These are phyloP conservation scores for Debaryomyces sp. DNA, from an alignment of 1,139 yeast species.

Conservation along the genomic window DNA sequence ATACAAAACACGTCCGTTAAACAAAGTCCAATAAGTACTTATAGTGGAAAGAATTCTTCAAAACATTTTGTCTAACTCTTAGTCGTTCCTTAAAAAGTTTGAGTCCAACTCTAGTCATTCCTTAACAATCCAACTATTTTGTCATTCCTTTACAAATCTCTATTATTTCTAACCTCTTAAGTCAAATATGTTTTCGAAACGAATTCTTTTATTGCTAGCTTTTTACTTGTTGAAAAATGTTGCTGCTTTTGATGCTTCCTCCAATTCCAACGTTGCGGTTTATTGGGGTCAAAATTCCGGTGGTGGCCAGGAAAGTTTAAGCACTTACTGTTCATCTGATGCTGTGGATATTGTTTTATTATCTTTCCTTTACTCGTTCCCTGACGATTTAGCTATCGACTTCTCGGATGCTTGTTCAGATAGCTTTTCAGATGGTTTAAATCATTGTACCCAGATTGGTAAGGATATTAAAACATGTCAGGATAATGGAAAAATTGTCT, in stretches of 20 bases:
- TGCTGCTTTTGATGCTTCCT: slow-evolving; percentile 44
- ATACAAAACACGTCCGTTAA: background rate
- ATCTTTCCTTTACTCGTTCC: slow-evolving; percentile 70
- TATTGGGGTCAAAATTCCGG: slow-evolving; percentile 94
- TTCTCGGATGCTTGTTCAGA: slow-evolving; percentile 70
- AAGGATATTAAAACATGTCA: slow-evolving; percentile 85
- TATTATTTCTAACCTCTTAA: background rate
- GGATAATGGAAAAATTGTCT: slow-evolving; percentile 68
- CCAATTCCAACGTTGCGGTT: slow-evolving; percentile 66
- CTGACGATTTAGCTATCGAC: slow-evolving; percentile 52
- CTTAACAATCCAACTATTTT: slow-evolving; percentile 9
- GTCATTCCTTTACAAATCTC: slow-evolving; percentile 1
- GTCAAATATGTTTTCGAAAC: slow-evolving; percentile 4
- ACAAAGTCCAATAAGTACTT: background rate
- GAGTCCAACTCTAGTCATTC: slow-evolving; percentile 13
- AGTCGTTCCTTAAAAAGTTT: slow-evolving; percentile 3
- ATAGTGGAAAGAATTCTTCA: background rate
- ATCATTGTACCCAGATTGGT: slow-evolving; percentile 67
- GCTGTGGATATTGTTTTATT: slow-evolving; percentile 73
- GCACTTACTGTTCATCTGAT: slow-evolving; percentile 67
- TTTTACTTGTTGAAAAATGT: slow-evolving; percentile 2
- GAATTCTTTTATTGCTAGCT: slow-evolving; percentile 11
- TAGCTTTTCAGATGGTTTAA: slow-evolving; percentile 54
- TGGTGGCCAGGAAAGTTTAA: slow-evolving; percentile 67
- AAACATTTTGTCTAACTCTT: slow-evolving; percentile 1